Evolutionary conservation across 192 early-diverging fungal genomes (phyloP), one percentile per base, ranked within the genome.

Genomic region (Linnemannia zychae): DNA sequence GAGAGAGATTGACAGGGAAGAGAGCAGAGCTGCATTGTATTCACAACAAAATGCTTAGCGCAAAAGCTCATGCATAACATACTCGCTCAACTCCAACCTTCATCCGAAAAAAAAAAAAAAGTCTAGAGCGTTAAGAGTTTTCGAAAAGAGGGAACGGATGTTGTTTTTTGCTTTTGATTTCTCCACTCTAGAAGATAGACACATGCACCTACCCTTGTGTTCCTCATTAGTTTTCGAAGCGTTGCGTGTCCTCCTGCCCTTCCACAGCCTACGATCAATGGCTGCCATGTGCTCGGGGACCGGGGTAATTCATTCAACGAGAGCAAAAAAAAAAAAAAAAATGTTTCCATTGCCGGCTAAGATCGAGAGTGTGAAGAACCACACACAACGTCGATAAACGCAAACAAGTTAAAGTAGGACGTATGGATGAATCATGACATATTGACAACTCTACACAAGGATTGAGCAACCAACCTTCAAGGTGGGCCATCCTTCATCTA

Each of bases 61-160:
- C 57, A 31, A 63, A 63, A 31, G n/a, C 53, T 60, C 57, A 13
- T 31, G 57, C 57, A 28, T 60, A 24, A 44, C 40, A 44, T 9
- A 44, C 9, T n/a, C n/a, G n/a, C n/a, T 6, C 40, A 44, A 44
- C 40, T 44, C 40, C 40, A 44, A 44, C 40, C 40, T 44, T 44
- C 40, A 44, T 24, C 53, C 57, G 24, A 63, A 63, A 24, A 63
- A 24, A 22, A 31, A 63, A 63, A 63, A 31, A 63, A 63, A 63
- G 57, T 63, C 57, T 63, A 63, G 57, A 63, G 57, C 57, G 57
- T 31, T 63, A 31, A 63, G 40, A 44, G 40, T 44, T 44, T 44
- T 44, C 40, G 40, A 44, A 44, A 44, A 44, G 40, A 44, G 4
- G 11, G 24, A 31, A 13, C 12, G 28, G 28, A 63, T 33, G 57